Base-by-base conservation (phyloP, 1,139 yeast species). In the Taphrina flavorubra region DNA sequence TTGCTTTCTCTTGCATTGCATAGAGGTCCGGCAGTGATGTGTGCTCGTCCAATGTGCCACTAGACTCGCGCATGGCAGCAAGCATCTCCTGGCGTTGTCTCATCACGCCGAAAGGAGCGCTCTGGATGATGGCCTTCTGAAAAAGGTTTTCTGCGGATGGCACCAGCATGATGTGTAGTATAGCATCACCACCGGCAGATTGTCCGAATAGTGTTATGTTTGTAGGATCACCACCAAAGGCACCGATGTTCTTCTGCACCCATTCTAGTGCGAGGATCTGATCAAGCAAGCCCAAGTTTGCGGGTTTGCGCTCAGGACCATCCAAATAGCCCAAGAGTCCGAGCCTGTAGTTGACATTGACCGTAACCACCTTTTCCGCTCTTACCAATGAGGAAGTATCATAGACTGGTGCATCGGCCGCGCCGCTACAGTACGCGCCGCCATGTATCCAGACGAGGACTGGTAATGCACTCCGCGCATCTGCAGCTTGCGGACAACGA, bases 151-250 rank as follows among this genome's bases (percentile, higher is more conserved):
- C 60, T 6, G 60, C 60, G 47, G 42, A 34, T 6, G 42, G 60
- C 8, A 40, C 20, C n/a, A 56, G 34, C 42, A 56, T 56, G 31
- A 56, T 13, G 31, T 56, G 60, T 8, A 40, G 16, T 16, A 56
- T 40, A 10, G 60, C 47, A 39, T 56, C 60, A 6, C 31, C 60
- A 37, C 82, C 82, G 0, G 82, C 81, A 62, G 78, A 74, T 70
- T 79, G 80, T 18, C 82, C 82, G 74, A 77, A 74, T 8, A 79
- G 72, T 5, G 80, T 78, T 25, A 80, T 75, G 63, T 75, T 74
- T 5, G 73, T 71, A 1, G 80, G 77, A 69, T 80, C 78, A 25
- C 83, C 83, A 6, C 83, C 82, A 72, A 80, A 80, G 8, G 71
- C 71, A 0, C 44, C 73, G 57, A 80, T 79, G 70, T 79, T 76